A percentile compares a stretch with the other conserved stretches of the same genome.
These are phyloP conservation scores for Epithemia pelagica DNA, from an alignment of 108 stramenopile genomes.

Conservation along the genomic window DNA sequence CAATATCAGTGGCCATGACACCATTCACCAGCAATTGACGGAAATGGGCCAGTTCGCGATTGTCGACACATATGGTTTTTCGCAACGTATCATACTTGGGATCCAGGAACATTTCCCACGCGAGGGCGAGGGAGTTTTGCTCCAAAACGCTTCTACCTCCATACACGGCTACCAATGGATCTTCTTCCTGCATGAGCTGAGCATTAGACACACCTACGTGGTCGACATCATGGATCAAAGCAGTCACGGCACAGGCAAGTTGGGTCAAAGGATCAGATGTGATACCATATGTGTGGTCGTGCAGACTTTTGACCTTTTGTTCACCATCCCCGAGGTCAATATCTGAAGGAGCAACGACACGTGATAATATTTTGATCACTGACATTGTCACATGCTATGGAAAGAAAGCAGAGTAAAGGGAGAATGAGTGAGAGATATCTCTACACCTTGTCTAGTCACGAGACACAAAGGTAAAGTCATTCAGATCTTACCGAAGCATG, in stretches of 20 bases:
- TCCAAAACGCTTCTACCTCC: constrained; percentile 3
- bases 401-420: not conserved
- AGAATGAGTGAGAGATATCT: not conserved
- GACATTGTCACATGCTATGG: constrained; percentile 41
- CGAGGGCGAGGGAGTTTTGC: constrained; percentile 10
- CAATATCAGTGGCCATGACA: constrained; percentile 9
- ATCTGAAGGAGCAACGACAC: constrained; percentile 4
- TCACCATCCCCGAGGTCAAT: not conserved
- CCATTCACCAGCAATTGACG: constrained; percentile 11
- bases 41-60: constrained; percentile 4
- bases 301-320: constrained; percentile 12
- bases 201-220: constrained; percentile 13
- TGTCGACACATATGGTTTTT: constrained; percentile 1
- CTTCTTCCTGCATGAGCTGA: constrained; percentile 1
- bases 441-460: too few relatives aligned
- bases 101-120: constrained; percentile 10
- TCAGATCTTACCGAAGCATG: not conserved
- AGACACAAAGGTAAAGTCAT: too few relatives aligned
- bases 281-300: constrained; percentile 48
- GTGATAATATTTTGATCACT: constrained; percentile 26
- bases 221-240: constrained; percentile 24
- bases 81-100: not conserved
- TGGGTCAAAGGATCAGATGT: constrained; percentile 37
- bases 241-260: constrained; percentile 30
- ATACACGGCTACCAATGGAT: not conserved